Conservation (phyloP, 1,139 yeast genomes). For the Casaregolazyma lundiana region DNA sequence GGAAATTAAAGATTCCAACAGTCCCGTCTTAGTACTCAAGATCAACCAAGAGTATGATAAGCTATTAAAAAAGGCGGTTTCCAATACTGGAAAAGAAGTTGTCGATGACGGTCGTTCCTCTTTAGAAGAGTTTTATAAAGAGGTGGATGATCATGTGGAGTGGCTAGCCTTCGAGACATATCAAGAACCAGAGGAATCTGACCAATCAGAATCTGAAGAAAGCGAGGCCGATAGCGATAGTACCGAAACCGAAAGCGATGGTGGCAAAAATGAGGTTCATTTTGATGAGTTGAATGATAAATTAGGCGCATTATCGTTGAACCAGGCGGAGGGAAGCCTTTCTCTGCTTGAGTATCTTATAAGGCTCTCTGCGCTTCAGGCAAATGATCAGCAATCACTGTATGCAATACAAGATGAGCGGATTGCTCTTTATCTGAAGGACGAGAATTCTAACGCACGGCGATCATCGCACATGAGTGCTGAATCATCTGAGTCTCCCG, state of each 20-base stretch:
- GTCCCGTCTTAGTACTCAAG: constrained; percentile 68
- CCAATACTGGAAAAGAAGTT: not conserved
- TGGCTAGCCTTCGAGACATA: constrained; percentile 55
- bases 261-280: not conserved
- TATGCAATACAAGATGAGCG: constrained; percentile 63
- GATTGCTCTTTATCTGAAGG: constrained; percentile 56
- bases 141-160: constrained; percentile 29
- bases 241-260: constrained; percentile 6
- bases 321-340: constrained; percentile 35
- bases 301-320: constrained; percentile 1
- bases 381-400: constrained; percentile 54
- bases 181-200: constrained; percentile 28
- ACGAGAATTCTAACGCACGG: constrained; percentile 37
- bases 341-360: constrained; percentile 64
- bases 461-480: too few species aligned
- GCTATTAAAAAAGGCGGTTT: not conserved
- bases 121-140: constrained; percentile 13
- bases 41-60: constrained; percentile 32
- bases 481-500: too few species aligned
- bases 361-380: constrained; percentile 58
- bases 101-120: constrained; percentile 8
- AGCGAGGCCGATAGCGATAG: constrained; percentile 29
- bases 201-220: constrained; percentile 16
- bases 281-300: constrained; percentile 1
- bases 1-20: constrained; percentile 56